These are phyloP conservation scores for Xylaria sp. DNA, from an alignment of 495 filamentous ascomycete species.

Conservation along the genomic window DNA sequence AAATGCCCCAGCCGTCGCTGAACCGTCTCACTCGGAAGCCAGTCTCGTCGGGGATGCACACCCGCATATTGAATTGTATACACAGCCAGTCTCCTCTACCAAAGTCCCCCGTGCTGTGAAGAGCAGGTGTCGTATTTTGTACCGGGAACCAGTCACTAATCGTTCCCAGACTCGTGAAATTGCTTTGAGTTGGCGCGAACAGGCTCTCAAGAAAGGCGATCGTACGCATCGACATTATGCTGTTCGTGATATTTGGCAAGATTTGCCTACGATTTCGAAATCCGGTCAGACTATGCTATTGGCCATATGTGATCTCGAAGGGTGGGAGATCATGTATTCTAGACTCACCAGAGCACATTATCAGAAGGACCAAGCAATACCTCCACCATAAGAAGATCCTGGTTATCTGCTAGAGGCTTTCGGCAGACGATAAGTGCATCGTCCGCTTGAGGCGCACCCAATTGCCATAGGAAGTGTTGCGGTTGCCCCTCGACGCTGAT, in stretches of 20 bases:
- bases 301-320: not conserved
- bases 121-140: slow-evolving; percentile 1
- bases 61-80: not conserved
- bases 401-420: not conserved
- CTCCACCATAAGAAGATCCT: not conserved
- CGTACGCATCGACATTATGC: not conserved
- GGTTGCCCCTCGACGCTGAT: not conserved
- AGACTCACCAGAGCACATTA: slow-evolving; percentile 8
- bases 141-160: slow-evolving; percentile 1
- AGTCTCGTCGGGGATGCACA: not conserved
- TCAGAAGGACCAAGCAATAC: not conserved
- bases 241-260: slow-evolving; percentile 2
- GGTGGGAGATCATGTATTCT: not conserved
- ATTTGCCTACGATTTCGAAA: not conserved
- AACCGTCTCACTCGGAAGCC: not conserved
- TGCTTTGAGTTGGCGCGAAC: not conserved
- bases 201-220: slow-evolving; percentile 1
- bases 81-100: slow-evolving; percentile 9
- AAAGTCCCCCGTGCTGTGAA: not conserved
- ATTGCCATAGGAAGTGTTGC: not conserved
- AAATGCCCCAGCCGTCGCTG: not conserved
- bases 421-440: not conserved
- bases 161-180: not conserved
- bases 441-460: not conserved
- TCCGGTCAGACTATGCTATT: not conserved